Conservation (phyloP, 2,329 filamentous ascomycete species). For the Venturia asperata region DNA sequence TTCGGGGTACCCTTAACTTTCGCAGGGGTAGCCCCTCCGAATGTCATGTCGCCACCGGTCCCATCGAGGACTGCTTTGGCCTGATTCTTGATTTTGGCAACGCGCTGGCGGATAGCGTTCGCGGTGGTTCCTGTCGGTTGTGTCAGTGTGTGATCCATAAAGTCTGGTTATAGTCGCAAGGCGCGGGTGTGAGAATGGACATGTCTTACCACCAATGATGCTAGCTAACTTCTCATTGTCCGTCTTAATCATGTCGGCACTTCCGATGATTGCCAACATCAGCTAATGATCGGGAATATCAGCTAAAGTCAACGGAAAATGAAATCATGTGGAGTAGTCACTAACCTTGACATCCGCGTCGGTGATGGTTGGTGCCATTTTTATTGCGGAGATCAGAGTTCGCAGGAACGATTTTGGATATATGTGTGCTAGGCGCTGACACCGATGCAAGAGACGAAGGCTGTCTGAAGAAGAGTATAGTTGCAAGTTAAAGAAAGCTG, state of each 20-base stretch:
- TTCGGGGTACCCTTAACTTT: slow-evolving; percentile 1
- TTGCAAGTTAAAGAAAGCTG: not conserved
- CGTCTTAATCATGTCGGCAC: slow-evolving; percentile 6
- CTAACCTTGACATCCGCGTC: slow-evolving; percentile 3
- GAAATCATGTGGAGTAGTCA: not conserved
- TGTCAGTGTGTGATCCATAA: not conserved
- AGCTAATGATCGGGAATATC: not conserved
- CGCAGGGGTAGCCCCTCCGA: not conserved
- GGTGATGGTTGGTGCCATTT: not conserved
- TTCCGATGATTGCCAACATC: slow-evolving; percentile 12
- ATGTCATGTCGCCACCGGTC: not conserved
- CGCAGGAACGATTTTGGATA: not conserved
- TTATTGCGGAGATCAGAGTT: not conserved
- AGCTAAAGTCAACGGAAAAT: not conserved
- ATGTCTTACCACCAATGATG: not conserved
- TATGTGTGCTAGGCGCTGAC: not conserved
- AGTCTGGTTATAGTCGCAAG: not conserved
- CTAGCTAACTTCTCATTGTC: slow-evolving; percentile 9
- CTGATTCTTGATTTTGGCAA: slow-evolving; percentile 14
- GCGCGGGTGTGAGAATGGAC: not conserved
- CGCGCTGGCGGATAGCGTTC: slow-evolving; percentile 13
- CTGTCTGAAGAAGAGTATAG: not conserved
- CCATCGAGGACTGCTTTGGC: slow-evolving; percentile 11
- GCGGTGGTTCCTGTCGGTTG: not conserved
- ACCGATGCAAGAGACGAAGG: not conserved